Percentiles rank a stretch among this genome's conserved stretches.
phyloP scores from a whole-genome alignment of 2,329 filamentous ascomycete genomes.

The Lasiodiplodia theobromae region DNA sequence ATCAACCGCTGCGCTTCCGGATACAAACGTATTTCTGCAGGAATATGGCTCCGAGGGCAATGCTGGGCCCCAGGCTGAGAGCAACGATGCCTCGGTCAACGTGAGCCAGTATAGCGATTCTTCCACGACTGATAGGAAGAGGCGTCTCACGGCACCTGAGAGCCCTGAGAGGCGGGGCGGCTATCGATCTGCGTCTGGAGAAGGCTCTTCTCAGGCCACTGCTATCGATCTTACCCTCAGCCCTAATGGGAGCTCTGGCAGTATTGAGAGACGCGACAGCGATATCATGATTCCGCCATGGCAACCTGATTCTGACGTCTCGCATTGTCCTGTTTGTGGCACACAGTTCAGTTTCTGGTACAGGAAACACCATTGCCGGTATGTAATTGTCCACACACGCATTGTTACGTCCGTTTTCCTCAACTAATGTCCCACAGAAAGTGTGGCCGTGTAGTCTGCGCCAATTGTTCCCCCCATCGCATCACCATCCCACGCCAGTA shows the following conservation, averaged over 20 bases:
- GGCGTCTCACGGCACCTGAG: conserved; percentile 44
- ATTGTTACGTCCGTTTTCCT: not conserved
- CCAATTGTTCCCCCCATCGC: conserved; percentile 86
- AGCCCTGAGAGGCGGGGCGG: conserved; percentile 41
- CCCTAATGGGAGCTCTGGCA: not conserved
- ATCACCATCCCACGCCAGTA: conserved; percentile 95
- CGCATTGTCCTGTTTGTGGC: conserved; percentile 83
- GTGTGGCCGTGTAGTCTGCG: conserved; percentile 92
- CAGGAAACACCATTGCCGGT: conserved; percentile 92
- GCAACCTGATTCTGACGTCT: conserved; percentile 87
- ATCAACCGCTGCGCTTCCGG: not conserved
- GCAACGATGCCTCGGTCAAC: not conserved
- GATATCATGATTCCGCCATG: conserved; percentile 72
- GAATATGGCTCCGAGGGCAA: conserved; percentile 17
- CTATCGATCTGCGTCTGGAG: conserved; percentile 28
- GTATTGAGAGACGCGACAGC: conserved; percentile 8
- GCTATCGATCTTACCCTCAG: conserved; percentile 6
- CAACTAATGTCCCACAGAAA: conserved; percentile 61
- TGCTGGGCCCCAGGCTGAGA: not conserved
- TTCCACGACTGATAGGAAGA: conserved; percentile 41
- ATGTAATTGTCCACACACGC: conserved; percentile 40
- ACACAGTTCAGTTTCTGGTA: conserved; percentile 83
- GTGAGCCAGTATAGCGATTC: conserved; percentile 9
- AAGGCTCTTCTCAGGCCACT: conserved; percentile 21
- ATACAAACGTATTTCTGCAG: not conserved